Conservation (phyloP, 2,329 filamentous ascomycete genomes). For the Penicillium hordei region DNA sequence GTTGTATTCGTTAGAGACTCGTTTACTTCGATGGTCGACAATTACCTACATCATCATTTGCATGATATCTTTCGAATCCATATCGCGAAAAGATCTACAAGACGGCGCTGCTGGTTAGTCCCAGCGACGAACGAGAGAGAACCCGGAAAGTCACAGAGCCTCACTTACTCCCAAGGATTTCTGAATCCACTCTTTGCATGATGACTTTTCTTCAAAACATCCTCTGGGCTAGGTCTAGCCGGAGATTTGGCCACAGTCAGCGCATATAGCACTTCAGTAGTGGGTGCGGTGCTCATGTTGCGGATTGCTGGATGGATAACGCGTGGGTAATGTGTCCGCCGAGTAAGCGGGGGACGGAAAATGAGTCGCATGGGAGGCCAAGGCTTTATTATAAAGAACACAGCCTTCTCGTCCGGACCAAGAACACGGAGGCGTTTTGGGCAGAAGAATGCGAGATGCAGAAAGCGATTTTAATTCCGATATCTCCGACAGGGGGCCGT, state of each 20-base stretch:
- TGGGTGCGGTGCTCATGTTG: constrained; percentile 38
- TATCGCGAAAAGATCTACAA: constrained; percentile 22
- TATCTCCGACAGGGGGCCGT: constrained; percentile 24
- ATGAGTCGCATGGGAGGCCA: not conserved
- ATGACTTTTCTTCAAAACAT: constrained; percentile 42
- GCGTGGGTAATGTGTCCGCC: constrained; percentile 13
- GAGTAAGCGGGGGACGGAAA: constrained; percentile 23
- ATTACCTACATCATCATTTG: constrained; percentile 24
- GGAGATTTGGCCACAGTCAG: constrained; percentile 42
- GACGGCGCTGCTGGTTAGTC: constrained; percentile 11
- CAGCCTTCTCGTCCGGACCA: not conserved
- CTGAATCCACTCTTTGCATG: constrained; percentile 41
- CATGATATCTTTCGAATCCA: constrained; percentile 11
- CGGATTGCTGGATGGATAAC: constrained; percentile 21
- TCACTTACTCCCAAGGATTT: constrained; percentile 47
- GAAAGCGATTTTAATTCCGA: constrained; percentile 17
- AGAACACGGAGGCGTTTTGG: not conserved
- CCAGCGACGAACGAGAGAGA: not conserved
- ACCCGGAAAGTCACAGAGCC: not conserved
- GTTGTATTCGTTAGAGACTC: not conserved
- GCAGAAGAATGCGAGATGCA: constrained; percentile 13
- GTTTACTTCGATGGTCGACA: not conserved
- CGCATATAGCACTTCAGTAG: constrained; percentile 43
- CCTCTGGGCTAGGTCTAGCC: constrained; percentile 37
- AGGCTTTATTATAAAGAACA: constrained; percentile 3